Percentiles rank a stretch among this genome's conserved stretches.
Evolutionary conservation across 2,329 filamentous ascomycete genomes (phyloP).

Genomic region (Penicillium brevicompactum): DNA sequence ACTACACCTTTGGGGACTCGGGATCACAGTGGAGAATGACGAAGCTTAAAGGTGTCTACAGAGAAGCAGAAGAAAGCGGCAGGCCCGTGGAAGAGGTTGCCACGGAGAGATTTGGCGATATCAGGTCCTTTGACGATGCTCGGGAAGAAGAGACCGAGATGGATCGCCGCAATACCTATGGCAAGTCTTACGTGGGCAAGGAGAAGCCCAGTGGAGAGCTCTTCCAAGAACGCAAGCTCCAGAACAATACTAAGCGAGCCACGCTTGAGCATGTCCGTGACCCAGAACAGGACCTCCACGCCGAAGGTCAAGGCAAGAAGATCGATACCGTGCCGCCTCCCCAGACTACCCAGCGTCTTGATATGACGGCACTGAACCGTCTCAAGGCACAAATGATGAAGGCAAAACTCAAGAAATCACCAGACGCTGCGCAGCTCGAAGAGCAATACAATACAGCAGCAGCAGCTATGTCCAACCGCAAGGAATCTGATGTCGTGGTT

Average conservation of each 20-base stretch:
- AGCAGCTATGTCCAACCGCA: constrained; percentile 59
- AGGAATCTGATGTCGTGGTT: constrained; percentile 71
- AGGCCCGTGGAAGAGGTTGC: constrained; percentile 80
- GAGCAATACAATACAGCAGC: constrained; percentile 79
- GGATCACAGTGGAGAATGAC: constrained; percentile 97
- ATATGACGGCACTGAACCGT: constrained; percentile 81
- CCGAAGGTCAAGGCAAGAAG: constrained; percentile 56
- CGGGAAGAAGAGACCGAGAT: constrained; percentile 91
- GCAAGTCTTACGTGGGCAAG: constrained; percentile 79
- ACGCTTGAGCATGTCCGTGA: constrained; percentile 31
- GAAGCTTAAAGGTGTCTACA: constrained; percentile 84
- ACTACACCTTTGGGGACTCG: constrained; percentile 84
- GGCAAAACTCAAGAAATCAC: constrained; percentile 78
- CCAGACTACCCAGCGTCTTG: constrained; percentile 57
- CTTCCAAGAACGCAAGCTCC: constrained; percentile 72
- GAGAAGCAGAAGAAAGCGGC: constrained; percentile 72
- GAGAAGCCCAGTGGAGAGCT: constrained; percentile 87
- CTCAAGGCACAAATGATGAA: constrained; percentile 95
- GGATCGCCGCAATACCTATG: constrained; percentile 80
- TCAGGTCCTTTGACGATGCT: constrained; percentile 87
- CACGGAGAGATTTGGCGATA: constrained; percentile 74
- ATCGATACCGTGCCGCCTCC: constrained; percentile 59
- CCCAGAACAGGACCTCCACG: constrained; percentile 38
- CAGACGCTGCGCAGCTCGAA: constrained; percentile 76
- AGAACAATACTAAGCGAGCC: constrained; percentile 53